Evolutionary conservation across 345 rosid genomes (phyloP), one percentile per base, ranked within the genome.

Genomic region (Excoecaria cochinchinensis): DNA sequence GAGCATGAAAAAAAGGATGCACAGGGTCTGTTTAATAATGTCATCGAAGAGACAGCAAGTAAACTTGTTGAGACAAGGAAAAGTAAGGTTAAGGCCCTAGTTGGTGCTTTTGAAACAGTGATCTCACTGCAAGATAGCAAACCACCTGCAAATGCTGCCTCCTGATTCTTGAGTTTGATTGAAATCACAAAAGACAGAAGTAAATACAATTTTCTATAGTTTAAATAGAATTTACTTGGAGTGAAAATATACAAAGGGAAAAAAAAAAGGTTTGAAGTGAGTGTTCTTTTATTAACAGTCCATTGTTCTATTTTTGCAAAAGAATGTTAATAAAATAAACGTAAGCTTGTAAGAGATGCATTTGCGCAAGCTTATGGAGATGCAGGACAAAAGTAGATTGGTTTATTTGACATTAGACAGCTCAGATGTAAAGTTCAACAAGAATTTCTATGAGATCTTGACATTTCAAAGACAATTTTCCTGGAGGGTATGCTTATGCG

Each of bases 81-180:
- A 82, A 90, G 97, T 79, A 93, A 93, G 86, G 99, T 95, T 36
- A 90, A 93, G 80, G 99, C 97, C 74, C 86, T 95, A 84, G 99
- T 93, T 22, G 93, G 98, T 51, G 99, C 98, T 57, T 95, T 95
- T 77, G 98, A 95, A 83, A 83, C 98, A 4, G 95, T 95, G 77
- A 95, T 95, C 84, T 93, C 95, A 71, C 90, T 93, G 61, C 94
- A 90, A 79, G 94, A 89, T 50, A 60, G 31, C 68, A 85, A 85
- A 58, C 85, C 92, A 73, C 72, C 75, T 15, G 76, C 79, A 69
- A 61, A 25, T 22, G 16, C 39, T 69, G 53, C 16, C 75, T 70
- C 79, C 14, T 77, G 77, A 79, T 50, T 58, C 76, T 11, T 79
- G 74, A 76, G 57, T 69, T 36, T 47, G 61, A 63, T 25, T 4